A percentile compares a stretch with the other conserved stretches of the same genome.
phyloP scores from a whole-genome alignment of 2,329 filamentous ascomycete species.

The Colletotrichum incanum region DNA sequence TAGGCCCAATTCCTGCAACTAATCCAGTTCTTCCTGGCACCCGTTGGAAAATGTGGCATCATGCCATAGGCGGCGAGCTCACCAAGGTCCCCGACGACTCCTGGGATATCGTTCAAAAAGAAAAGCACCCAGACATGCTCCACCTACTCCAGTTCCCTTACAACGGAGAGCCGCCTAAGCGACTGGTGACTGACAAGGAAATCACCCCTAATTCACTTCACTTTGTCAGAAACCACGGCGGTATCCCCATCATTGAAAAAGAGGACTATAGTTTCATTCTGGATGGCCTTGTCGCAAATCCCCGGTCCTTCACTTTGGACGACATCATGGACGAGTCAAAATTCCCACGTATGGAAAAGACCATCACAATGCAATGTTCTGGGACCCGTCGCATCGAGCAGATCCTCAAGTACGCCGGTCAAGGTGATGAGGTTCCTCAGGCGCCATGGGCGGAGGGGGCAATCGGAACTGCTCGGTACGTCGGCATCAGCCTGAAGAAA shows the following conservation, averaged over 20 bases:
- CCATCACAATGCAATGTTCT: slow-evolving; percentile 77
- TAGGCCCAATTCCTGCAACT: slow-evolving; percentile 68
- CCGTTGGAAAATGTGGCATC: slow-evolving; percentile 73
- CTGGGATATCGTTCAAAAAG: slow-evolving; percentile 69
- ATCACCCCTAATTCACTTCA: slow-evolving; percentile 73
- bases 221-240: slow-evolving; percentile 81
- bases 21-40: slow-evolving; percentile 72
- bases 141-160: slow-evolving; percentile 76
- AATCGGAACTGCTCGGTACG: slow-evolving; percentile 76
- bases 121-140: slow-evolving; percentile 74
- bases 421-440: slow-evolving; percentile 74
- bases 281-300: slow-evolving; percentile 73
- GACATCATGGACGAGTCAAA: slow-evolving; percentile 73
- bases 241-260: slow-evolving; percentile 76
- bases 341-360: slow-evolving; percentile 73
- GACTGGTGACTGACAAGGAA: slow-evolving; percentile 67
- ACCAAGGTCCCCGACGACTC: slow-evolving; percentile 68
- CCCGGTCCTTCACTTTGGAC: slow-evolving; percentile 69
- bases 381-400: slow-evolving; percentile 80
- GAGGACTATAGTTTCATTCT: slow-evolving; percentile 68
- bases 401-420: slow-evolving; percentile 75
- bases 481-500: slow-evolving; percentile 77
- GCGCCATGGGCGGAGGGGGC: slow-evolving; percentile 77
- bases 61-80: slow-evolving; percentile 60
- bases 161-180: slow-evolving; percentile 74